These are phyloP conservation scores for Ganoderma multipileum DNA, from an alignment of 1,284 basidiomycete species.

Conservation along the genomic window DNA sequence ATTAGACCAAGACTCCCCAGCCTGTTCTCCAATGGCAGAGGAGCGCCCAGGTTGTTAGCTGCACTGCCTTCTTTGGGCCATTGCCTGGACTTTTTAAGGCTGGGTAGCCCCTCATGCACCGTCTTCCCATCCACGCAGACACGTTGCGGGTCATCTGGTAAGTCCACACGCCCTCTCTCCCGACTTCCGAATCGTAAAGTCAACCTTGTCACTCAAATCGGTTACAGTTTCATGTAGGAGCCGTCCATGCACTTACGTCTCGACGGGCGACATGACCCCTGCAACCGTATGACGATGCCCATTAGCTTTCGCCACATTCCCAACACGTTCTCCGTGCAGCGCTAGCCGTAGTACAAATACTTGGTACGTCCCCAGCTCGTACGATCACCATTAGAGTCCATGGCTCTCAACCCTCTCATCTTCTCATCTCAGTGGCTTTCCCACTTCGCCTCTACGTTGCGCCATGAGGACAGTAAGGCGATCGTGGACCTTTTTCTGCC, in stretches of 20 bases:
- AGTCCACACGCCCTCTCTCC: neutral
- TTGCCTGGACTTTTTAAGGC: too few species aligned
- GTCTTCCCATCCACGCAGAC: neutral
- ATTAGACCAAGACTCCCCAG: too few species aligned
- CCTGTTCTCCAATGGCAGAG: too few species aligned
- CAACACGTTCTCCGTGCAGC: neutral
- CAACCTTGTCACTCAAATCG: neutral
- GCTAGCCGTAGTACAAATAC: neutral
- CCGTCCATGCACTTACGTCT: neutral
- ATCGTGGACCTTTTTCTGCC: conserved; percentile 47
- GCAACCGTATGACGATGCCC: neutral
- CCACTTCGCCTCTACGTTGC: conserved; percentile 46
- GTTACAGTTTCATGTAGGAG: neutral
- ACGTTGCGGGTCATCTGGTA: neutral
- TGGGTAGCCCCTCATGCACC: neutral
- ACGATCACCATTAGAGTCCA: neutral
- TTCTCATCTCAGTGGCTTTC: conserved; percentile 54
- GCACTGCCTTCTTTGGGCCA: too few species aligned
- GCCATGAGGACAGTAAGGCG: conserved; percentile 41
- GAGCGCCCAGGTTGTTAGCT: too few species aligned
- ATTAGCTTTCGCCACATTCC: too few species aligned
- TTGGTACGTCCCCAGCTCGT: neutral
- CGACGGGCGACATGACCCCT: neutral
- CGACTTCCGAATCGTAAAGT: neutral
- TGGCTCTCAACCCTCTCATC: conserved; percentile 13